Base-by-base conservation (phyloP, 2,329 filamentous ascomycete genomes). In the Lecanicillium sp. region DNA sequence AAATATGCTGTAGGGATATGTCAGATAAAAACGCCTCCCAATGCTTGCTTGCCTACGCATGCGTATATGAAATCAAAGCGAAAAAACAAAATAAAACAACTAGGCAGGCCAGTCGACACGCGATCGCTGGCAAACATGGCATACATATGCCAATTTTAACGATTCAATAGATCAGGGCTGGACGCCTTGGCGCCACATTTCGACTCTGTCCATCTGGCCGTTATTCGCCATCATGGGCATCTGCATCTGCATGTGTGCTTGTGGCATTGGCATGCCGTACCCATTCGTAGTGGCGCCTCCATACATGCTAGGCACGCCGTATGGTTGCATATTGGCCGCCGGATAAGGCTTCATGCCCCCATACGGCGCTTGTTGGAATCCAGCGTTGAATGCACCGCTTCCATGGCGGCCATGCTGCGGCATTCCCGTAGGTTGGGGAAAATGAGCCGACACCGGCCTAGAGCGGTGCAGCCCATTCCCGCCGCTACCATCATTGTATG, bases 401-500 rank as follows among this genome's bases (percentile, higher is more conserved):
- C 22, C 22, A 6, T 37, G 29, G 12, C 15, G 17, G n/a, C 48
- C 49, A 4, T 48, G 48, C 41, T 54, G 10, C 48, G 48, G 9
- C 50, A 50, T 14, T 44, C 36, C 4, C 36, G 46, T 13, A 48
- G 43, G 20, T 47, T 44, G n/a, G 49, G 18, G 48, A 41, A 49
- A 12, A 55, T 51, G 8, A 13, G 36, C 19, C 17, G 22, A 29
- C 3, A 42, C n/a, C 54, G 43, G 17, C 49, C 53, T 5, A 50
- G 49, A n/a, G 46, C 52, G 6, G 54, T 52, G 52, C 13, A 42
- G 39, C 5, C 48, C 53, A 35, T 42, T 30, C 3, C 72, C 72
- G 5, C 63, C 72, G 12, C 49, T 54, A 2, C 71, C 71, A 37
- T 76, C 70, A 47, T 78, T 77, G 50, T 71, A 77, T n/a, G 60